Evolutionary conservation across 139 green algal species (phyloP).

Genomic region (Mychonastes homosphaera): DNA sequence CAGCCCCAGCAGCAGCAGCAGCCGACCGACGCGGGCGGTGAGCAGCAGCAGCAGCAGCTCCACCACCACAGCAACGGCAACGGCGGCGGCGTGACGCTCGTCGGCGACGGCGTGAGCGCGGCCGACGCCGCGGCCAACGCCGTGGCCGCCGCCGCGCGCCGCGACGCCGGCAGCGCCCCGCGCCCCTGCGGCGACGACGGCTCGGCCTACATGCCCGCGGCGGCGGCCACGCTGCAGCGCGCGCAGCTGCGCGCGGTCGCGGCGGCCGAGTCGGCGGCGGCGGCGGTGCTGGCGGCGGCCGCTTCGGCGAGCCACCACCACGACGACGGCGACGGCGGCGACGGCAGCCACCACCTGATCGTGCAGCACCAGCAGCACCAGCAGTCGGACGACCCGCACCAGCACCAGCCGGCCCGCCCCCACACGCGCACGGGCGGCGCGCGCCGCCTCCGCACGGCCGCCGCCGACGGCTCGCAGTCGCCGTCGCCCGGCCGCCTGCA

Average conservation of each 20-base stretch:
- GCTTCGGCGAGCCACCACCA: not conserved
- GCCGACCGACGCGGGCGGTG: not conserved
- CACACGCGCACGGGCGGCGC: not conserved
- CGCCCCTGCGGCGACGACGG: no score
- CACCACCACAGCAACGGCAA: not conserved
- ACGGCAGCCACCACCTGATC: not conserved
- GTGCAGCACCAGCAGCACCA: not conserved
- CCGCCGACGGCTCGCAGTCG: no score
- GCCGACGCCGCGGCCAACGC: not conserved
- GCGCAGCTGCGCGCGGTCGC: not conserved
- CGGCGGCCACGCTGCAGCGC: no score
- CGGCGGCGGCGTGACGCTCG: no score
- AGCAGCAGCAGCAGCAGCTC: not conserved
- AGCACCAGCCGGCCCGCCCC: not conserved
- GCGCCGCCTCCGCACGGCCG: no score
- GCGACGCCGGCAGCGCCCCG: not conserved
- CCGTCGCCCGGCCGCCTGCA: no score
- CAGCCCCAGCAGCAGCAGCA: not conserved
- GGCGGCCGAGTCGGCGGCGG: not conserved
- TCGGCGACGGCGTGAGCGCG: not conserved
- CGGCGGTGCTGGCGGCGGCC: no score
- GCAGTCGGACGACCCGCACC: not conserved
- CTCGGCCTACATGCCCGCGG: not conserved
- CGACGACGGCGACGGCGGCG: no score
- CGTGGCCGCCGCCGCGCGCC: no score